A percentile compares a stretch with the other conserved stretches of the same genome.
Evolutionary conservation across 441 rosid genomes (phyloP).

Genomic region (Corymbia citriodora): DNA sequence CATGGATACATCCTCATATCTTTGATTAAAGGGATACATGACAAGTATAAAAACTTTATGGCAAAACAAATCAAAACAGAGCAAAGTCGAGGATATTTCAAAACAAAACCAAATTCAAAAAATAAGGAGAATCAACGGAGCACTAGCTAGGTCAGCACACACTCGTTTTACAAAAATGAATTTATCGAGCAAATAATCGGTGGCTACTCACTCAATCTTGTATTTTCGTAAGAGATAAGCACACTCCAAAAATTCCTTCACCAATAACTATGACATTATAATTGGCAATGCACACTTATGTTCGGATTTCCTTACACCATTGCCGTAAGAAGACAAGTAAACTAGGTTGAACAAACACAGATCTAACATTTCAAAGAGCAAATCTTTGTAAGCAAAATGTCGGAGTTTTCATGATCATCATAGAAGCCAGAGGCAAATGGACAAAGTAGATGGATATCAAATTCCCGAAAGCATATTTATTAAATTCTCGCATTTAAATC

Average conservation of each 20-base stretch:
- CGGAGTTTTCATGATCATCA: no score
- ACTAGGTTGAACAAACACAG: no score
- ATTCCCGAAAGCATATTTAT: not conserved
- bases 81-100: not conserved
- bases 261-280: no score
- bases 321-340: no score
- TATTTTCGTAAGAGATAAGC: not conserved
- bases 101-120: no score
- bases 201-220: not conserved
- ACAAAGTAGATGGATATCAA: not conserved
- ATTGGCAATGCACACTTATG: rapidly evolving
- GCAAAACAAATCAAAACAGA: not conserved
- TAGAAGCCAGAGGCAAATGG: rapidly evolving
- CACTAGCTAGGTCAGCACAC: no score
- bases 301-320: not conserved
- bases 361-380: not conserved
- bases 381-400: no score
- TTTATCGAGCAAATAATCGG: no score
- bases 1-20: not conserved
- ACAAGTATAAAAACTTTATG: not conserved
- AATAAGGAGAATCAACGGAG: not conserved
- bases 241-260: no score
- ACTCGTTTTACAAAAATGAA: no score
- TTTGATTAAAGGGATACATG: no score
- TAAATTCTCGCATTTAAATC: no score